Conservation (phyloP, 2,329 filamentous ascomycete genomes). For the Mycogone perniciosa region DNA sequence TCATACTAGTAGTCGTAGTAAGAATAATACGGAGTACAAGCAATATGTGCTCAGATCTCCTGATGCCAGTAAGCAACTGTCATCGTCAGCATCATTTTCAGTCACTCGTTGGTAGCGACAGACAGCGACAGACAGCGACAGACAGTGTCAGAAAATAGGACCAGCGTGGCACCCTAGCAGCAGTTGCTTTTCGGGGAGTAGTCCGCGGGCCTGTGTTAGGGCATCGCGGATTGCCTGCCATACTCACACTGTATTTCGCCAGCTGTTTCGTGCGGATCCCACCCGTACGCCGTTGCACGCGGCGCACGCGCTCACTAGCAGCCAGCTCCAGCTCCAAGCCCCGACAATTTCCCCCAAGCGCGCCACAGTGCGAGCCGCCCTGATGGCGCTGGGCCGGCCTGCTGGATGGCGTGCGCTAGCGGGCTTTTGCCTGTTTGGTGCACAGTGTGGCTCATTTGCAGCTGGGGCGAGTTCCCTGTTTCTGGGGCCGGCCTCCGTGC, state of each 20-base stretch:
- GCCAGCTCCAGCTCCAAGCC: not conserved
- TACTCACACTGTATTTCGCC: not conserved
- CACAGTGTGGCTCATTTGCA: slow-evolving; percentile 1
- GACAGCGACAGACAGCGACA: not conserved
- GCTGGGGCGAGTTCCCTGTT: slow-evolving; percentile 7
- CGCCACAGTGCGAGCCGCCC: not conserved
- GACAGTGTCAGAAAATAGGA: not conserved
- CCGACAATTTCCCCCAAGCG: not conserved
- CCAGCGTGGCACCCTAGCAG: not conserved
- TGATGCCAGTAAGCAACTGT: too few relatives aligned
- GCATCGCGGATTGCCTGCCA: not conserved
- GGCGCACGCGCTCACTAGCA: not conserved
- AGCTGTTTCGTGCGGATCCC: not conserved
- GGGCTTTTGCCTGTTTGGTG: not conserved
- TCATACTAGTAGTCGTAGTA: too few relatives aligned
- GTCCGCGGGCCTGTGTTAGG: not conserved
- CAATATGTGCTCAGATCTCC: too few relatives aligned
- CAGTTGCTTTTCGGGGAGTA: not conserved
- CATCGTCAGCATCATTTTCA: too few relatives aligned
- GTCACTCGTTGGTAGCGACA: too few relatives aligned
- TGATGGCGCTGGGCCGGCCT: not conserved
- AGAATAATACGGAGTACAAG: too few relatives aligned
- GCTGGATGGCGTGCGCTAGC: not conserved
- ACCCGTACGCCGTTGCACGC: not conserved
- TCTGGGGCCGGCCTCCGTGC: slow-evolving; percentile 10